phyloP scores from a whole-genome alignment of 108 stramenopile species.

The Cyclotella sp. region DNA sequence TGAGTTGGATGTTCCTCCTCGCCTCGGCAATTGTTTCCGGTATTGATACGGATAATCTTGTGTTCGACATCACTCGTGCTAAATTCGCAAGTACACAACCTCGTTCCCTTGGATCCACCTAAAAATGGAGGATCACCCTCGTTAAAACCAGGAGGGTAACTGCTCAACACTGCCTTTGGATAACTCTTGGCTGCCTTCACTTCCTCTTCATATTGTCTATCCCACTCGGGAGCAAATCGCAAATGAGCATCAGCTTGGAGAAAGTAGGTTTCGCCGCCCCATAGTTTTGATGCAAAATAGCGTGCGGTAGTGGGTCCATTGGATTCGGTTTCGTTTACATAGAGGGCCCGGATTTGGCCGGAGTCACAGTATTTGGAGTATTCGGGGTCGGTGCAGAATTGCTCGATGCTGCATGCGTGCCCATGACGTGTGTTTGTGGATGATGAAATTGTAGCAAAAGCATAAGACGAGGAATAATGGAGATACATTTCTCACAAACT shows the following conservation, averaged over 20 bases:
- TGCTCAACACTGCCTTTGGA: slow-evolving; percentile 77
- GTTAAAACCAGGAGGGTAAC: slow-evolving; percentile 85
- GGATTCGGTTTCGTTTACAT: slow-evolving; percentile 88
- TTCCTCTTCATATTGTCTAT: slow-evolving; percentile 69
- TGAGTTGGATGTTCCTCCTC: slow-evolving; percentile 40
- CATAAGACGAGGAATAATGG: neutral
- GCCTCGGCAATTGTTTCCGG: slow-evolving; percentile 38
- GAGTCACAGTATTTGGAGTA: slow-evolving; percentile 64
- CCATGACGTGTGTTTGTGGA: neutral
- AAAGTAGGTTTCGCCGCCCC: slow-evolving; percentile 91
- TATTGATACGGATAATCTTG: slow-evolving; percentile 77
- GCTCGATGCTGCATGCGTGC: slow-evolving; percentile 55
- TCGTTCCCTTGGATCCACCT: slow-evolving; percentile 57
- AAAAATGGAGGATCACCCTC: slow-evolving; percentile 52
- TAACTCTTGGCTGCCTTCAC: slow-evolving; percentile 63
- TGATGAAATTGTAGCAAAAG: neutral
- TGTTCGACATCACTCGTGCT: slow-evolving; percentile 62
- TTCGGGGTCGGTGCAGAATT: slow-evolving; percentile 67
- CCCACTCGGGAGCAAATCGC: slow-evolving; percentile 84
- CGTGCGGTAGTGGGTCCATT: slow-evolving; percentile 92
- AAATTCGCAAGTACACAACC: slow-evolving; percentile 72
- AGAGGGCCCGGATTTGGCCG: slow-evolving; percentile 82
- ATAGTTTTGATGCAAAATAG: slow-evolving; percentile 91
- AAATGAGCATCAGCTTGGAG: slow-evolving; percentile 92
- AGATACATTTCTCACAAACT: neutral